Evolutionary conservation across 2,329 filamentous ascomycete species (phyloP).

Genomic region (Aspergillus clavatus): DNA sequence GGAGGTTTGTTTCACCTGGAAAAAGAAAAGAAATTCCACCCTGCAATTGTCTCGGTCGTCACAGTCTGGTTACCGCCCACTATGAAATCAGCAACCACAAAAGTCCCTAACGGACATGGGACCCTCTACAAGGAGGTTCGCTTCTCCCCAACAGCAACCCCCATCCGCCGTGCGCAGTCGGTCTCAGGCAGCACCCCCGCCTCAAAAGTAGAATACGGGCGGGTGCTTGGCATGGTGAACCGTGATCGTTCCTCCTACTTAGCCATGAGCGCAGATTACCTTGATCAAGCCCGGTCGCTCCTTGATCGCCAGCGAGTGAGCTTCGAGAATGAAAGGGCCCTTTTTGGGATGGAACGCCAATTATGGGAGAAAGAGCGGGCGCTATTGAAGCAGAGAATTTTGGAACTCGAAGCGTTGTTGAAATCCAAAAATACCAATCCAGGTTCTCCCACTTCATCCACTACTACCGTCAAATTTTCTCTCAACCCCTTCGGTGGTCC

Average conservation of each 20-base stretch:
- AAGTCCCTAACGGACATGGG: constrained; percentile 30
- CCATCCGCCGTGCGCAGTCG: constrained; percentile 36
- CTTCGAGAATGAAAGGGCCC: constrained; percentile 38
- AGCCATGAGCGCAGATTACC: constrained; percentile 32
- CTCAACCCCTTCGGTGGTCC: constrained; percentile 15
- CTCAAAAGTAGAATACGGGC: constrained; percentile 22
- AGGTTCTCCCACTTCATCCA: constrained; percentile 9
- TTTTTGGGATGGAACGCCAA: constrained; percentile 41
- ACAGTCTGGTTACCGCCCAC: constrained; percentile 1
- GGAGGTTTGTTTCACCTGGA: not conserved
- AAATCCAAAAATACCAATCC: constrained; percentile 15
- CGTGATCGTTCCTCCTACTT: constrained; percentile 13
- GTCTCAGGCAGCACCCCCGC: constrained; percentile 35
- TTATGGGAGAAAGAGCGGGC: constrained; percentile 43
- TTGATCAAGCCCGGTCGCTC: constrained; percentile 39
- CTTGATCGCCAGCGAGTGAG: constrained; percentile 35
- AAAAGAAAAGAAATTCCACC: too few species aligned
- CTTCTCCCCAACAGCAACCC: constrained; percentile 37
- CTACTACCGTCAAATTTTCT: constrained; percentile 5
- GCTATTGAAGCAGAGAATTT: constrained; percentile 39
- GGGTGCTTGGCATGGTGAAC: constrained; percentile 16
- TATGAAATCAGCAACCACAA: constrained; percentile 24
- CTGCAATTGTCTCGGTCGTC: constrained; percentile 7
- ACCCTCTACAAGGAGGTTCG: constrained; percentile 39
- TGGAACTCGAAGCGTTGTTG: constrained; percentile 36